Evolutionary conservation across 2,329 filamentous ascomycete genomes (phyloP).

Genomic region (Aspergillus niger): DNA sequence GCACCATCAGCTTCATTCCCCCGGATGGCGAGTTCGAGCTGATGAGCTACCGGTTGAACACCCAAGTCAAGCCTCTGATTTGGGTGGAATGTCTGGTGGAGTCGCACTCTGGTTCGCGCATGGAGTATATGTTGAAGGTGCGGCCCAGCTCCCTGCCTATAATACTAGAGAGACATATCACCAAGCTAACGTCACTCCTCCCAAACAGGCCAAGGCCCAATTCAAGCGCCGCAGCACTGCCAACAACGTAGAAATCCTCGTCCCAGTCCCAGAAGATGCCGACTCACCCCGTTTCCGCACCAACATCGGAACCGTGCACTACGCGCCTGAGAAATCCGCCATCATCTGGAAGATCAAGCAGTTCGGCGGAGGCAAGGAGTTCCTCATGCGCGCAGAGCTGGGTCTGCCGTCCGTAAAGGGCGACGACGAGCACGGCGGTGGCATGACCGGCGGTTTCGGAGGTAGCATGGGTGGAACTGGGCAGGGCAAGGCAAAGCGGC

Average conservation of each 20-base stretch:
- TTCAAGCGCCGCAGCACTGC: constrained; percentile 97
- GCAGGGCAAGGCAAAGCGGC: constrained; percentile 87
- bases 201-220: constrained; percentile 74
- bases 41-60: constrained; percentile 98
- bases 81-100: constrained; percentile 99
- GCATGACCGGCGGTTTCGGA: constrained; percentile 96
- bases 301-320: constrained; percentile 96
- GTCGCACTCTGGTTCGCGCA: constrained; percentile 88
- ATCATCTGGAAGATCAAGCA: constrained; percentile 99
- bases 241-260: constrained; percentile 97
- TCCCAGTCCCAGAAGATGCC: constrained; percentile 95
- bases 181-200: not conserved
- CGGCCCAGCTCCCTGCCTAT: not conserved
- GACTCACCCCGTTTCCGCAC: constrained; percentile 95
- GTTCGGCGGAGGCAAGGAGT: constrained; percentile 97
- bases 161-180: not conserved
- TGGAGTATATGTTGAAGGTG: constrained; percentile 97
- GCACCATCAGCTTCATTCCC: constrained; percentile 98
- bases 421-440: constrained; percentile 91
- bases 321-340: constrained; percentile 93
- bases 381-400: constrained; percentile 95
- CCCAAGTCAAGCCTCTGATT: constrained; percentile 95
- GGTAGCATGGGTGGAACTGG: constrained; percentile 92
- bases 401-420: constrained; percentile 91
- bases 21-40: constrained; percentile 98